These are phyloP conservation scores for Aurinia saxatilis DNA, from an alignment of 345 rosid species.

Conservation along the genomic window DNA sequence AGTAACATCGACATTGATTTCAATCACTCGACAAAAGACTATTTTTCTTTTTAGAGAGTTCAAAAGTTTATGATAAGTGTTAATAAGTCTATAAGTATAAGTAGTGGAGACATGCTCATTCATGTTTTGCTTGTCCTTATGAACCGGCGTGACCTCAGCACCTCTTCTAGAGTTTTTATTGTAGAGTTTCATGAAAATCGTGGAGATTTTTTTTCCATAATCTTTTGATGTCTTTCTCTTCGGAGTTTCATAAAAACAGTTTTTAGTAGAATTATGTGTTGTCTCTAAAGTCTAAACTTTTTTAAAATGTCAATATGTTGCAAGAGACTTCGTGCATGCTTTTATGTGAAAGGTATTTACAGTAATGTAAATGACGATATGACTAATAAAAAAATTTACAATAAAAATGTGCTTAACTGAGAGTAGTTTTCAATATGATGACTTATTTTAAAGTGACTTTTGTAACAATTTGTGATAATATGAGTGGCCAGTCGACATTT, in stretches of 20 bases:
- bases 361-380: background rate
- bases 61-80: background rate
- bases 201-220: background rate
- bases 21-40: background rate
- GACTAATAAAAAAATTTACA: too few relatives aligned
- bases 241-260: background rate
- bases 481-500: too few relatives aligned
- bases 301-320: background rate
- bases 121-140: constrained; percentile 11
- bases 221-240: background rate
- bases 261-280: background rate
- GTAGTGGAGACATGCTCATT: constrained; percentile 22
- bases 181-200: background rate
- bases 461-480: too few relatives aligned
- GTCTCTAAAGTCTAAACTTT: background rate
- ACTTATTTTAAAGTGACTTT: too few relatives aligned
- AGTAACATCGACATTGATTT: constrained; percentile 2
- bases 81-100: background rate
- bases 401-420: too few relatives aligned
- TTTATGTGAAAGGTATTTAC: background rate
- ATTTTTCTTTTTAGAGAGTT: background rate
- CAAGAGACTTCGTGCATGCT: background rate
- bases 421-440: too few relatives aligned
- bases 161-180: background rate
- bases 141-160: background rate